Evolutionary conservation across 768 basidiomycete species (phyloP).

Genomic region (Chalciporus chontae): DNA sequence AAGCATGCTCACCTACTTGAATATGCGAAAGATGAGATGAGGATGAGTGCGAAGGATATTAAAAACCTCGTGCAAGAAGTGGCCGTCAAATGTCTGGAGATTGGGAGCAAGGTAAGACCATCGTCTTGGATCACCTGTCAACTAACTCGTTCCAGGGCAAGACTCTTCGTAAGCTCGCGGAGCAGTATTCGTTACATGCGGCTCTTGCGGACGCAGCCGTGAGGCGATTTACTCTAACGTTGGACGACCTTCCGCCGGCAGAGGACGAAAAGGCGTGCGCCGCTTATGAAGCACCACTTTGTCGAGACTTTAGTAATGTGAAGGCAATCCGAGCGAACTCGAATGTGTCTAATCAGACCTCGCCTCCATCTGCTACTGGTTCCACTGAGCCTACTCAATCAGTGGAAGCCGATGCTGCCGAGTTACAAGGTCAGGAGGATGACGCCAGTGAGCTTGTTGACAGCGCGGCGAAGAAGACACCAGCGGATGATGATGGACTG

Average conservation of each 20-base stretch:
- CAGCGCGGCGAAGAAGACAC: constrained; percentile 17
- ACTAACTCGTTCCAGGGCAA: constrained; percentile 48
- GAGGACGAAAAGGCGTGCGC: constrained; percentile 46
- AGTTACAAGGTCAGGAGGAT: constrained; percentile 12
- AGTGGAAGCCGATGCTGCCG: constrained; percentile 7
- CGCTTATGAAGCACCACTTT: constrained; percentile 48
- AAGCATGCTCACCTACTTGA: constrained; percentile 47
- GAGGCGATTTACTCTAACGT: constrained; percentile 45
- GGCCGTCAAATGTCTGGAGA: constrained; percentile 53
- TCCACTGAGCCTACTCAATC: constrained; percentile 10
- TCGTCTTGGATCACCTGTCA: neutral
- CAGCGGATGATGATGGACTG: constrained; percentile 11
- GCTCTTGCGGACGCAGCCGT: constrained; percentile 44
- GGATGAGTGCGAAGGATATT: constrained; percentile 41
- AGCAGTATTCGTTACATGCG: constrained; percentile 43
- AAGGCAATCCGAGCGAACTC: constrained; percentile 26
- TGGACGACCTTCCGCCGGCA: constrained; percentile 54
- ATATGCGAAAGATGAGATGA: constrained; percentile 44
- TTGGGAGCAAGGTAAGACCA: constrained; percentile 45
- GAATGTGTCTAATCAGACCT: constrained; percentile 8
- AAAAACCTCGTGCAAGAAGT: constrained; percentile 55
- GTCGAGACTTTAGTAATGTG: constrained; percentile 46
- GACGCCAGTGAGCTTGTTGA: constrained; percentile 16
- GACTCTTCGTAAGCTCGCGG: constrained; percentile 56
- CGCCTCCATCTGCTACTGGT: neutral